phyloP scores from a whole-genome alignment of 352 stramenopile species.

The Pythium sukuiense region DNA sequence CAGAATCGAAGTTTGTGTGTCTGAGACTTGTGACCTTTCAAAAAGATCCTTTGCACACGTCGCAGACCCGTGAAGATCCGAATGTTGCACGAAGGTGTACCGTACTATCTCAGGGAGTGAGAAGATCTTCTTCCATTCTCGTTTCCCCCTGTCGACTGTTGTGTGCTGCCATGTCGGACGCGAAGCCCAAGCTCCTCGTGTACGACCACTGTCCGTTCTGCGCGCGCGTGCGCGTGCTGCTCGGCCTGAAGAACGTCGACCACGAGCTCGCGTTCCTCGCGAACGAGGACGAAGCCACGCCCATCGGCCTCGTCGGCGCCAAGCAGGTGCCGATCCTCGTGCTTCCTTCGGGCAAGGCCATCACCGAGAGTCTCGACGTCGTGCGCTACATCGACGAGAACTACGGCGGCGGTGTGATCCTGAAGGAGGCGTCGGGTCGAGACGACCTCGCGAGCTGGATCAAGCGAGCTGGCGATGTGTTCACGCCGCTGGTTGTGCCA shows the following conservation, averaged over 20 bases:
- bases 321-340: constrained; percentile 39
- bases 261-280: constrained; percentile 41
- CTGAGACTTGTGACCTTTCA: too few species aligned
- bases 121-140: background rate
- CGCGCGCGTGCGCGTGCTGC: constrained; percentile 48
- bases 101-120: background rate
- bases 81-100: background rate
- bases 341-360: constrained; percentile 27
- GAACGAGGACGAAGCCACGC: constrained; percentile 45
- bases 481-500: constrained; percentile 41
- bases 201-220: constrained; percentile 69
- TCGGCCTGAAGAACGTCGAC: constrained; percentile 44
- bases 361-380: constrained; percentile 47
- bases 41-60: background rate
- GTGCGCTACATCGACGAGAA: constrained; percentile 44
- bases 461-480: constrained; percentile 35
- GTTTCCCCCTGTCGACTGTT: background rate
- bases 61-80: background rate
- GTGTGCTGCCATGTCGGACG: constrained; percentile 10
- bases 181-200: constrained; percentile 44
- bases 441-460: constrained; percentile 47
- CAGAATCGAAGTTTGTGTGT: too few species aligned
- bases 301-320: constrained; percentile 34
- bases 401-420: constrained; percentile 30
- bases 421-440: constrained; percentile 36